Evolutionary conservation across 2,329 filamentous ascomycete genomes (phyloP).

Genomic region (Rasamsonia emersonii): DNA sequence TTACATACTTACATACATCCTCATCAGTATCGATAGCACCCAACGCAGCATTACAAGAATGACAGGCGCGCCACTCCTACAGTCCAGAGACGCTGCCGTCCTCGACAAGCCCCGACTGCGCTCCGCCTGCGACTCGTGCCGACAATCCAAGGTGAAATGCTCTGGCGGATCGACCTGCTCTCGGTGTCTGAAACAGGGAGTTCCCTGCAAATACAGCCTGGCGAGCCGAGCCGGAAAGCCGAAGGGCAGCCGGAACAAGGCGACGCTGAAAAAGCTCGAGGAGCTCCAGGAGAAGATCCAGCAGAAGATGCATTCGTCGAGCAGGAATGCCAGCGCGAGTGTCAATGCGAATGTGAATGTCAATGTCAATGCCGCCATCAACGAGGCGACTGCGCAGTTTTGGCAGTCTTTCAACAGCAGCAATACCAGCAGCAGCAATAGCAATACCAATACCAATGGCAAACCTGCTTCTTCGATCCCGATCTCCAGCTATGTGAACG

Average conservation of each 20-base stretch:
- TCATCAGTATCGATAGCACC: too few species aligned
- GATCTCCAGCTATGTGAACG: too few species aligned
- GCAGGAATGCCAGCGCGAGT: too few species aligned
- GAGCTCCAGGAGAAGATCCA: conserved; percentile 24
- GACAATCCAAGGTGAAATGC: conserved; percentile 33
- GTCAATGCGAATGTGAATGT: too few species aligned
- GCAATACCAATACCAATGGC: too few species aligned
- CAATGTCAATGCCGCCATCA: too few species aligned
- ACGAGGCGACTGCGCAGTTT: too few species aligned
- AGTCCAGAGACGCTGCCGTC: conserved; percentile 4
- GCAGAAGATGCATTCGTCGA: conserved; percentile 12
- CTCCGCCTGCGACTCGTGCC: conserved; percentile 31
- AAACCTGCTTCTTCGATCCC: too few species aligned
- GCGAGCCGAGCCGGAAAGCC: conserved; percentile 33
- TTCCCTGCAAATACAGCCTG: conserved; percentile 29
- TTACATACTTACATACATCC: too few species aligned
- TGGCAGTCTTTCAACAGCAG: too few species aligned
- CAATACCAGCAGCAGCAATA: too few species aligned
- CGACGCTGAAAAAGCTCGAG: conserved; percentile 27
- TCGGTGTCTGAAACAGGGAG: conserved; percentile 28
- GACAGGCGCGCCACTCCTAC: conserved; percentile 2
- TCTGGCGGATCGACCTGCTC: conserved; percentile 28
- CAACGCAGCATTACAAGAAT: too few species aligned
- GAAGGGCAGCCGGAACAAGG: conserved; percentile 32
- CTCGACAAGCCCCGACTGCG: conserved; percentile 26